A percentile compares a stretch with the other conserved stretches of the same genome.
These are phyloP conservation scores for Moesziomyces sp. DNA, from an alignment of 1,284 basidiomycete genomes.

Conservation along the genomic window DNA sequence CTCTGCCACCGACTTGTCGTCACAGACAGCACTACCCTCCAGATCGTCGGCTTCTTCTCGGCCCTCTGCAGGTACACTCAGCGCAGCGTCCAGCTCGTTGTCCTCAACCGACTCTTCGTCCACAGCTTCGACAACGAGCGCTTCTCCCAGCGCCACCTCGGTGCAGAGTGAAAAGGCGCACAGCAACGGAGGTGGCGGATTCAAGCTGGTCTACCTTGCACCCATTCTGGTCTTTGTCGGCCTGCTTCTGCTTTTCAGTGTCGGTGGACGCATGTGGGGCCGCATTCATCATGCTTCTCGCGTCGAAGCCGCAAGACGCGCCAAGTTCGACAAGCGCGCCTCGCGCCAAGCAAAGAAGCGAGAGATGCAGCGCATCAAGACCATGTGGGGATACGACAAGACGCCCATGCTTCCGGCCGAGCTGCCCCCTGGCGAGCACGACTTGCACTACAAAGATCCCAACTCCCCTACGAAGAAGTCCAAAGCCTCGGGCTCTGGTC, in stretches of 20 bases:
- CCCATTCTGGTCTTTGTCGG: constrained; percentile 51
- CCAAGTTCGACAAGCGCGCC: constrained; percentile 15
- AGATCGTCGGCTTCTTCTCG: neutral
- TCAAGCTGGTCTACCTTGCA: constrained; percentile 54
- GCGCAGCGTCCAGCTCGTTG: too few species aligned
- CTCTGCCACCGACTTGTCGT: neutral
- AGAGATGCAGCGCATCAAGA: constrained; percentile 41
- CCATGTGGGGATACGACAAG: constrained; percentile 37
- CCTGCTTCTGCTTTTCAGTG: constrained; percentile 48
- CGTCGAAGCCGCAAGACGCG: constrained; percentile 21
- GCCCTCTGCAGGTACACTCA: neutral
- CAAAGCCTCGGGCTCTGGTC: neutral
- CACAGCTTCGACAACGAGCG: constrained; percentile 1
- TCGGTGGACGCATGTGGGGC: constrained; percentile 57
- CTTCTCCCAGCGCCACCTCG: constrained; percentile 2
- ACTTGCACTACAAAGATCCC: constrained; percentile 28
- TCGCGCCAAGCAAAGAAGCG: constrained; percentile 22
- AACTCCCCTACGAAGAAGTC: neutral
- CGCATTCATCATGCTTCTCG: constrained; percentile 43
- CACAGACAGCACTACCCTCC: neutral
- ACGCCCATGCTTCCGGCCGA: constrained; percentile 30
- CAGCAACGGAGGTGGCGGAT: constrained; percentile 10
- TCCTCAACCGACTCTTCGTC: too few species aligned
- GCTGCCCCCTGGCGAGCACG: constrained; percentile 18
- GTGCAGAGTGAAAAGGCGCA: neutral